phyloP scores from a whole-genome alignment of 2,329 filamentous ascomycete genomes.

The Scortechinia acanthostroma region DNA sequence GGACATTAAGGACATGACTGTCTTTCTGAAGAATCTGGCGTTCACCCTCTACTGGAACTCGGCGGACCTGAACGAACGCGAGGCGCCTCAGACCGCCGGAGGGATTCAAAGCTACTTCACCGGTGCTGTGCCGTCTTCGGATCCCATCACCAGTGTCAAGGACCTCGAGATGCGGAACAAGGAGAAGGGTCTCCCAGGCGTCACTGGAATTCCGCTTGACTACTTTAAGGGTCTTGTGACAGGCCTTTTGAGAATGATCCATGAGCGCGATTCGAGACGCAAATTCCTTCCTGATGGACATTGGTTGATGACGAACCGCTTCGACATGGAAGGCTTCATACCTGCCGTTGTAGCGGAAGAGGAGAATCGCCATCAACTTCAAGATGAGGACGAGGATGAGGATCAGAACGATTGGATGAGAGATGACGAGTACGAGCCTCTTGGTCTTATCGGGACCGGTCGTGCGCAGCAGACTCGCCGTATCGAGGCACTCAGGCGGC shows the following conservation, averaged over 20 bases:
- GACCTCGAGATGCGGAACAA: conserved; percentile 16
- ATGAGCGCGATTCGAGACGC: conserved; percentile 84
- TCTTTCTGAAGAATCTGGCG: conserved; percentile 83
- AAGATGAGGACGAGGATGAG: conserved; percentile 48
- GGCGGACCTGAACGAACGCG: conserved; percentile 36
- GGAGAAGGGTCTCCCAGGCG: conserved; percentile 42
- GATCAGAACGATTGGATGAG: conserved; percentile 28
- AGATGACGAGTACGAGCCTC: conserved; percentile 24
- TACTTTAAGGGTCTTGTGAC: conserved; percentile 77
- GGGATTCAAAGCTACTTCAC: conserved; percentile 16
- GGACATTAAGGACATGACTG: conserved; percentile 69
- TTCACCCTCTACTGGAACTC: conserved; percentile 85
- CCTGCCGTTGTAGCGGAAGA: conserved; percentile 82
- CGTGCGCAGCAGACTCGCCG: conserved; percentile 37
- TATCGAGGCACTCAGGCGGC: conserved; percentile 53
- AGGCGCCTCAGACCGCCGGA: conserved; percentile 12
- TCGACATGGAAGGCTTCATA: conserved; percentile 86
- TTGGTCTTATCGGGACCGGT: conserved; percentile 50
- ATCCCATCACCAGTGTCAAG: conserved; percentile 14
- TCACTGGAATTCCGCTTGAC: conserved; percentile 68
- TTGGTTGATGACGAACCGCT: conserved; percentile 85
- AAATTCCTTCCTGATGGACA: conserved; percentile 76
- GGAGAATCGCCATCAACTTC: conserved; percentile 65
- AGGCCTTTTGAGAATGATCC: conserved; percentile 75
- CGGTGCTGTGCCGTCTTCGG: conserved; percentile 30